A percentile compares a stretch with the other conserved stretches of the same genome.
Evolutionary conservation across 2,329 filamentous ascomycete genomes (phyloP).

Genomic region (Cladosporium sphaerospermum): DNA sequence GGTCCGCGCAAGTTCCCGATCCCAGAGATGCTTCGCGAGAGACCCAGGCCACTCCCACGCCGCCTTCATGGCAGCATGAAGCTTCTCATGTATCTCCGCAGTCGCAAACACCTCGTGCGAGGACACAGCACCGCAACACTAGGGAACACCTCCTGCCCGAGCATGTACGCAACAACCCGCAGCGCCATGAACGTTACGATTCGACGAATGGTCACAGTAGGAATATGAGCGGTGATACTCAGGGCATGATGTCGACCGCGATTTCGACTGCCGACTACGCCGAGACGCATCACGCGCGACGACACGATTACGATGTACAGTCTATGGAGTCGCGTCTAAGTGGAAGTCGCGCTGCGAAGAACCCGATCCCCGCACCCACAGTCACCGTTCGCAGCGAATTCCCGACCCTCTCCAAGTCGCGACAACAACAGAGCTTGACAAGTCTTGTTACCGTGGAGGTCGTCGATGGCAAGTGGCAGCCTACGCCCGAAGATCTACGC

Average conservation of each 20-base stretch:
- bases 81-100: not conserved
- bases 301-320: constrained; percentile 92
- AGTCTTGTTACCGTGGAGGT: constrained; percentile 93
- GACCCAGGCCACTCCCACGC: constrained; percentile 51
- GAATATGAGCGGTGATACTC: constrained; percentile 73
- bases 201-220: constrained; percentile 52
- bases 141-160: constrained; percentile 24
- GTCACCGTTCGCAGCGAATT: constrained; percentile 98
- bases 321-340: constrained; percentile 84
- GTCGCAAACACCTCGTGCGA: not conserved
- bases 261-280: constrained; percentile 74
- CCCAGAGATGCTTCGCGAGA: constrained; percentile 32
- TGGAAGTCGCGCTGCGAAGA: constrained; percentile 67
- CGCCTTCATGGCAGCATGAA: constrained; percentile 52
- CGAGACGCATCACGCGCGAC: constrained; percentile 62
- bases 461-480: constrained; percentile 82
- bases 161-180: constrained; percentile 13
- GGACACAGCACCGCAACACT: constrained; percentile 14
- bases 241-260: constrained; percentile 35
- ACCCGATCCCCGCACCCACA: constrained; percentile 81
- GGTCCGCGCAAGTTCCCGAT: constrained; percentile 52
- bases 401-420: constrained; percentile 83
- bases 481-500: constrained; percentile 72
- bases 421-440: constrained; percentile 90
- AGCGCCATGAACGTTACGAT: constrained; percentile 20